Percentiles rank a stretch among this genome's conserved stretches.
Evolutionary conservation across 805 yeast species (phyloP).

Genomic region (Pichia sporocuriosa): DNA sequence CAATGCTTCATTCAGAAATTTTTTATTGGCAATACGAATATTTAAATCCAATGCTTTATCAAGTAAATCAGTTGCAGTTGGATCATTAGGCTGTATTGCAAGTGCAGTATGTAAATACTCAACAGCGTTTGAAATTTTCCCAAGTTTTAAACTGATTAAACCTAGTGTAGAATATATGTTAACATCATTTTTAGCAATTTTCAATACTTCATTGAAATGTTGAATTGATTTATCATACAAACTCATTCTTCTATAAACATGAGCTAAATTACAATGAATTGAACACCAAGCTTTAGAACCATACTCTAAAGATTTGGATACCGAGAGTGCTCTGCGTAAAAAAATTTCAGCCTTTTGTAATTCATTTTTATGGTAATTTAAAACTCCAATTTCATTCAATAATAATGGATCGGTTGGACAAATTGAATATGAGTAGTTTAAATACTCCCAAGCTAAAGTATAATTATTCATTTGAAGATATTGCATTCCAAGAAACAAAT

Average conservation of each 20-base stretch:
- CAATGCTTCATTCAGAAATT: slow-evolving; percentile 8
- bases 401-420: slow-evolving; percentile 84
- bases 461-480: slow-evolving; percentile 82
- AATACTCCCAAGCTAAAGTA: slow-evolving; percentile 78
- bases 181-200: slow-evolving; percentile 57
- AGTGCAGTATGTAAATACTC: slow-evolving; percentile 75
- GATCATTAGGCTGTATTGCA: slow-evolving; percentile 71
- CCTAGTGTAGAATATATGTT: slow-evolving; percentile 82
- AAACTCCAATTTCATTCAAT: slow-evolving; percentile 88
- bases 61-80: slow-evolving; percentile 75
- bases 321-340: slow-evolving; percentile 63
- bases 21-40: slow-evolving; percentile 23
- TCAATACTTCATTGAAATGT: slow-evolving; percentile 71
- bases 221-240: slow-evolving; percentile 59
- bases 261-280: slow-evolving; percentile 81
- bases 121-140: slow-evolving; percentile 59
- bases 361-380: slow-evolving; percentile 72
- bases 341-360: slow-evolving; percentile 61
- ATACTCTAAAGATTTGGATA: slow-evolving; percentile 61
- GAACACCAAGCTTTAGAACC: slow-evolving; percentile 82
- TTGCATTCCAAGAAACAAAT: slow-evolving; percentile 92
- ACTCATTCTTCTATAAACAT: slow-evolving; percentile 68
- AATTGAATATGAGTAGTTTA: slow-evolving; percentile 63
- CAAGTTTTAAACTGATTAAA: slow-evolving; percentile 65
- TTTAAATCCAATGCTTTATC: slow-evolving; percentile 71